phyloP scores from a whole-genome alignment of 495 filamentous ascomycete genomes.

The Parathielavia appendiculata region DNA sequence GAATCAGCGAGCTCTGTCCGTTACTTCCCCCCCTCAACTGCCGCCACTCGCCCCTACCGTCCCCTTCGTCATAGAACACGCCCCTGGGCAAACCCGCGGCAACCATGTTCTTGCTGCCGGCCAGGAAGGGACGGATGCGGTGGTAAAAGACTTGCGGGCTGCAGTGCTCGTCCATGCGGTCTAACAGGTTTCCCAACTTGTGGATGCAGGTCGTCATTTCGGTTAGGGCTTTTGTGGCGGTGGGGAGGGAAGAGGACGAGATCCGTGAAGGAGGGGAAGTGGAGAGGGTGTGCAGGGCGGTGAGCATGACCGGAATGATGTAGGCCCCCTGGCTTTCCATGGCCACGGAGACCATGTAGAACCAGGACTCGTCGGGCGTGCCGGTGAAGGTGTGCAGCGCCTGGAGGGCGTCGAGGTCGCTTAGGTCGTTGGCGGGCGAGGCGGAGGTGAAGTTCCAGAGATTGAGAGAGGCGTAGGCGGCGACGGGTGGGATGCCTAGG shows the following conservation, averaged over 20 bases:
- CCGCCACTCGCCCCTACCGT: constrained; percentile 58
- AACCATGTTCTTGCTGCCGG: constrained; percentile 93
- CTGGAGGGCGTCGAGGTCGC: constrained; percentile 65
- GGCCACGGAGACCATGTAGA: constrained; percentile 88
- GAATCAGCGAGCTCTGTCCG: constrained; percentile 89
- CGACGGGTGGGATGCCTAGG: constrained; percentile 79
- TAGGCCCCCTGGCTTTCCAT: constrained; percentile 84
- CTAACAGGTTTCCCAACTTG: constrained; percentile 60
- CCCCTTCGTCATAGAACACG: constrained; percentile 78
- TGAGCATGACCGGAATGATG: constrained; percentile 74
- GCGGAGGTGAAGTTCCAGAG: constrained; percentile 78
- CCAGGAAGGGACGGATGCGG: constrained; percentile 86
- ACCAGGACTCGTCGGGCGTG: constrained; percentile 93
- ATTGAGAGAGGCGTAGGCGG: constrained; percentile 81
- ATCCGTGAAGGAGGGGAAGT: too few species aligned
- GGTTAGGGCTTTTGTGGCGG: constrained; percentile 59
- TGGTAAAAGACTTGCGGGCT: constrained; percentile 90
- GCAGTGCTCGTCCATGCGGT: constrained; percentile 85
- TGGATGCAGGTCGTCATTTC: constrained; percentile 65
- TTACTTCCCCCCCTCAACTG: constrained; percentile 90
- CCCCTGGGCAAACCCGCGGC: constrained; percentile 83
- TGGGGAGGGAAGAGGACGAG: constrained; percentile 45
- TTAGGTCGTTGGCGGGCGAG: constrained; percentile 44
- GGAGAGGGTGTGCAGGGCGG: constrained; percentile 64
- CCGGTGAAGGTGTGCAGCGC: constrained; percentile 85